phyloP scores from a whole-genome alignment of 1,139 yeast species.

The Scheffersomyces titani region DNA sequence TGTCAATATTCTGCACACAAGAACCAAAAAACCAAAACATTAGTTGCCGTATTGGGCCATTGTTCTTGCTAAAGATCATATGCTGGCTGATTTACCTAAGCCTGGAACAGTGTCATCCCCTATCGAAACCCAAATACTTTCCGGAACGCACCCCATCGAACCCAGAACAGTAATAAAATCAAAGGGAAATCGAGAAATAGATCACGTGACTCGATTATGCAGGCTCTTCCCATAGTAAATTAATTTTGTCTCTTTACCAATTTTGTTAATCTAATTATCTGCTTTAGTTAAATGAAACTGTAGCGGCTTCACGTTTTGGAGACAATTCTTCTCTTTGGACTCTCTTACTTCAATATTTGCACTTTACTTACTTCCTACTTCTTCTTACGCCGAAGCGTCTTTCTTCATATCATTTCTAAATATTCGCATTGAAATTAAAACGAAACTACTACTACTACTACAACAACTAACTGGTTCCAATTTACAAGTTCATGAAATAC shows the following conservation, averaged over 20 bases:
- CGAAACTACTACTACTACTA: neutral
- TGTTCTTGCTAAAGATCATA: neutral
- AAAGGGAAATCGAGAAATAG: neutral
- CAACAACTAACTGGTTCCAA: neutral
- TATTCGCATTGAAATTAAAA: neutral
- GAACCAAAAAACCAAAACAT: neutral
- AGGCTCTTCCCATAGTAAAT: neutral
- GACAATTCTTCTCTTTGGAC: neutral
- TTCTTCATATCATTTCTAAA: neutral
- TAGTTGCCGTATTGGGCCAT: neutral
- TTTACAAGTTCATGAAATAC: neutral
- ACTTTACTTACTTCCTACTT: neutral
- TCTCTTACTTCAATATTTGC: neutral
- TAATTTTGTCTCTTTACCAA: neutral
- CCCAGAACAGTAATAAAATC: neutral
- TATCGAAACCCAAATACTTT: neutral
- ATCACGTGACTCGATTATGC: neutral
- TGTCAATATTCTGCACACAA: neutral
- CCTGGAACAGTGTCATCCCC: neutral
- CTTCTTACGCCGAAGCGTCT: neutral
- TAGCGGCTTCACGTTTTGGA: neutral
- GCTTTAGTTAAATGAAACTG: neutral
- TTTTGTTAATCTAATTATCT: neutral
- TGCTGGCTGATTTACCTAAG: neutral
- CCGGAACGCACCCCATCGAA: neutral